phyloP scores from a whole-genome alignment of 1,139 yeast species.

The Magnusiomyces suaveolens region DNA sequence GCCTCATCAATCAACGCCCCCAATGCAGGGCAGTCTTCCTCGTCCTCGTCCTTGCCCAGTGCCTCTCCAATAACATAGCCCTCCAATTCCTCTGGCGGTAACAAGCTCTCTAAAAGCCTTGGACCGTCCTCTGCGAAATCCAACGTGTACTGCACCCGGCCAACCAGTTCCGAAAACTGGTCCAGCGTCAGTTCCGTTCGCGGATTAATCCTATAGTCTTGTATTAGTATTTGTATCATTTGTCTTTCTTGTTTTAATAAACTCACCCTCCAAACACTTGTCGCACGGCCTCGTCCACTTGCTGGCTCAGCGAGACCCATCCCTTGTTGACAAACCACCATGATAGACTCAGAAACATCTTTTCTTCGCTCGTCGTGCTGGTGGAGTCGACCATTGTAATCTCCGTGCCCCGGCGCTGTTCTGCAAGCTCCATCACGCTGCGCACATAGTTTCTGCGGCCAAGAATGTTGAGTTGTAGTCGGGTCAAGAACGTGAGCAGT shows the following conservation, averaged over 20 bases:
- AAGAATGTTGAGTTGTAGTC: conserved; percentile 77
- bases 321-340: conserved; percentile 95
- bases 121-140: conserved; percentile 26
- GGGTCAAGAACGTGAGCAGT: conserved; percentile 61
- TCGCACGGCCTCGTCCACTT: conserved; percentile 49
- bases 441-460: conserved; percentile 80
- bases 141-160: conserved; percentile 36
- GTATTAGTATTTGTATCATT: neutral
- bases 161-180: conserved; percentile 46
- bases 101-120: conserved; percentile 26
- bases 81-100: conserved; percentile 38
- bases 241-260: neutral
- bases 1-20: conserved; percentile 42
- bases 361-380: conserved; percentile 63
- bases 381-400: too few relatives aligned
- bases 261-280: conserved; percentile 43
- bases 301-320: conserved; percentile 50
- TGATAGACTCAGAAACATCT: conserved; percentile 73
- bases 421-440: conserved; percentile 63
- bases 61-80: conserved; percentile 33
- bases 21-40: too few relatives aligned
- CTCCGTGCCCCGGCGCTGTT: conserved; percentile 20
- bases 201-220: conserved; percentile 45
- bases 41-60: neutral
- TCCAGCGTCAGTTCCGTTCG: conserved; percentile 57